Evolutionary conservation across 192 early-diverging fungal species (phyloP).

Genomic region (Tieghemiomyces parasiticus): DNA sequence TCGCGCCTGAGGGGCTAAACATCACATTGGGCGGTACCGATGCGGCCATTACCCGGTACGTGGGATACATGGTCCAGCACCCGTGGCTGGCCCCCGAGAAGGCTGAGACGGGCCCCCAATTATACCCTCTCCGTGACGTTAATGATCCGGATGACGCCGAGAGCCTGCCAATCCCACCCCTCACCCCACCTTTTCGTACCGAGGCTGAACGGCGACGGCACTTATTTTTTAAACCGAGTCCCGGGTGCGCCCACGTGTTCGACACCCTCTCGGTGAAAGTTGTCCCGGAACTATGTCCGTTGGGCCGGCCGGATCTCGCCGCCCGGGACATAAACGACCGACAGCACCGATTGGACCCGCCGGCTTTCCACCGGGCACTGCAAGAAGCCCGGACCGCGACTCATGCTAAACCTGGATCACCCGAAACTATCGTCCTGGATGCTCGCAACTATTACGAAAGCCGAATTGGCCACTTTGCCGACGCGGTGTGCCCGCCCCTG

Average conservation of each 20-base stretch:
- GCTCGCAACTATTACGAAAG: conserved; percentile 55
- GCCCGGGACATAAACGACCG: conserved; percentile 20
- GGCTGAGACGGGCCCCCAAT: too few relatives aligned
- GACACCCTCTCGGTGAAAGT: conserved; percentile 35
- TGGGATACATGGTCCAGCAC: conserved; percentile 15
- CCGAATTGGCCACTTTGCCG: conserved; percentile 39
- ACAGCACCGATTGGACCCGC: too few relatives aligned
- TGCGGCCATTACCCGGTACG: conserved; percentile 22
- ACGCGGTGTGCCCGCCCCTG: conserved; percentile 40
- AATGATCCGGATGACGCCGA: conserved; percentile 11
- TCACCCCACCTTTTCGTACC: conserved; percentile 8
- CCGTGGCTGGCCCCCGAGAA: neutral
- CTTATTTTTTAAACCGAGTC: conserved; percentile 47
- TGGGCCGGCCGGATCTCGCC: conserved; percentile 27
- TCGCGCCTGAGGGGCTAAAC: conserved; percentile 48
- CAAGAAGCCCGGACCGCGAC: too few relatives aligned
- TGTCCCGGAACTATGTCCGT: conserved; percentile 49
- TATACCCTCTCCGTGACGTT: too few relatives aligned
- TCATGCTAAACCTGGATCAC: too few relatives aligned
- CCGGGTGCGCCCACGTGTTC: conserved; percentile 48
- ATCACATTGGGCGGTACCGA: conserved; percentile 40
- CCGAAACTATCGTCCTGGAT: too few relatives aligned
- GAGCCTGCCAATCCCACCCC: conserved; percentile 11
- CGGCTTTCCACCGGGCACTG: too few relatives aligned
- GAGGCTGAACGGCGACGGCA: conserved; percentile 6